Evolutionary conservation across 257 asterid genomes (phyloP).

Genomic region (Fraxinus americana): DNA sequence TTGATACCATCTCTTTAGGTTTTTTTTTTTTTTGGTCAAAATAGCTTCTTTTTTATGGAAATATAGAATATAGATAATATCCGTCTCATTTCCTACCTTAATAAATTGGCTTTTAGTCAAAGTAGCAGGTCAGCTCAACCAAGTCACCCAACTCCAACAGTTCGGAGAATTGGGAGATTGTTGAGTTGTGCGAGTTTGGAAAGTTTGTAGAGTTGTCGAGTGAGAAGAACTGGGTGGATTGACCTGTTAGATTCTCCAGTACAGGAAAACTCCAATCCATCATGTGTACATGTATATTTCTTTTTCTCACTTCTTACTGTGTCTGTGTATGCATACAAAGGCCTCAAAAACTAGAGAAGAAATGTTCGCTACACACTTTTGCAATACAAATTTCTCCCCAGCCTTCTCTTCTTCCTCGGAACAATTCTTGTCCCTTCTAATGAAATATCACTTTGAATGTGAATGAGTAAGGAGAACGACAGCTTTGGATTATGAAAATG

Average conservation of each 20-base stretch:
- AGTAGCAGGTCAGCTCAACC: neutral
- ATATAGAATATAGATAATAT: neutral
- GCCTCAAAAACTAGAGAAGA: neutral
- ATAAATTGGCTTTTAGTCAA: neutral
- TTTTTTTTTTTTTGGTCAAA: neutral
- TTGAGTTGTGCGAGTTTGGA: neutral
- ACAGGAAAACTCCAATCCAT: neutral
- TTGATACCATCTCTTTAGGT: neutral
- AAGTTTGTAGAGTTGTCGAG: neutral
- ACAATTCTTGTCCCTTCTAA: neutral
- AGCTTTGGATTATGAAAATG: neutral
- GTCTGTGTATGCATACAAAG: neutral
- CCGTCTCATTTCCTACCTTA: neutral
- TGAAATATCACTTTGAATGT: neutral
- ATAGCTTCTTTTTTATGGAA: neutral
- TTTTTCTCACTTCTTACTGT: neutral
- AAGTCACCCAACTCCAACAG: neutral
- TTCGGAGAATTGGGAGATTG: neutral
- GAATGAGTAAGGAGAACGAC: neutral
- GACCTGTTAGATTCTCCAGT: neutral
- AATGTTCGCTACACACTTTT: neutral
- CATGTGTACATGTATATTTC: no score
- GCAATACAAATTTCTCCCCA: neutral
- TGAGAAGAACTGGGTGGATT: neutral
- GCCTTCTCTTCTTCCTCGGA: neutral